Evolutionary conservation across 495 filamentous ascomycete species (phyloP).

Genomic region (Aspergillus wentii): DNA sequence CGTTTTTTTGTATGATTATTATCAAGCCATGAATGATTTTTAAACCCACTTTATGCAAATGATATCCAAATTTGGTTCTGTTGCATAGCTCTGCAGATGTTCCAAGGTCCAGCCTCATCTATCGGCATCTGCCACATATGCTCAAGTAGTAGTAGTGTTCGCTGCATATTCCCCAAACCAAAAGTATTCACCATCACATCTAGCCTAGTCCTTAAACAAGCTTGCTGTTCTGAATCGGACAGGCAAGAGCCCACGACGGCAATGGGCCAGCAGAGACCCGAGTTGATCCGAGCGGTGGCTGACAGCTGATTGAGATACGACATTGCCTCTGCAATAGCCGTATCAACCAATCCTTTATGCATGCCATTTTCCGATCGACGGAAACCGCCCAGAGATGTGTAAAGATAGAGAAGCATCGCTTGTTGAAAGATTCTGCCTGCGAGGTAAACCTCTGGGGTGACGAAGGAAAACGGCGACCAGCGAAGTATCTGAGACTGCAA

Average conservation of each 20-base stretch:
- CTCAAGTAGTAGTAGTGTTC: conserved; percentile 27
- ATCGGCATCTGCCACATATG: conserved; percentile 29
- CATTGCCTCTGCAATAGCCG: conserved; percentile 26
- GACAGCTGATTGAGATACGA: conserved; percentile 22
- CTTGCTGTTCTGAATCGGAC: conserved; percentile 14
- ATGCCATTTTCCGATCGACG: conserved; percentile 24
- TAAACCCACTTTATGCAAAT: conserved; percentile 24
- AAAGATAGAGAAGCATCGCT: conserved; percentile 32
- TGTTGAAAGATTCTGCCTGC: conserved; percentile 33
- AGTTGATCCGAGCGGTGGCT: conserved; percentile 28
- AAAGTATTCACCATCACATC: conserved; percentile 24
- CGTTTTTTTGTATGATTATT: conserved; percentile 11
- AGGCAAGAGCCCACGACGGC: conserved; percentile 33
- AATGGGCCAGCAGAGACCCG: conserved; percentile 35
- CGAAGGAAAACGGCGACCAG: conserved; percentile 28
- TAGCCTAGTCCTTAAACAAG: conserved; percentile 14
- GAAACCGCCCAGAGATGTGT: conserved; percentile 26
- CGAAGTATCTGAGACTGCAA: conserved; percentile 30
- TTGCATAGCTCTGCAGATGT: conserved; percentile 36
- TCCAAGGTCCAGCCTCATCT: conserved; percentile 29
- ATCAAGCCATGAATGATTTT: not conserved
- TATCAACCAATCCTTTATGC: conserved; percentile 23
- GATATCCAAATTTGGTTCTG: conserved; percentile 38
- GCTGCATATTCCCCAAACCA: conserved; percentile 33
- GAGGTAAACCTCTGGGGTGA: conserved; percentile 26